Evolutionary conservation across 1,139 yeast species (phyloP), one percentile per base, ranked within the genome.

Genomic region (Blastobotrys serpentis): DNA sequence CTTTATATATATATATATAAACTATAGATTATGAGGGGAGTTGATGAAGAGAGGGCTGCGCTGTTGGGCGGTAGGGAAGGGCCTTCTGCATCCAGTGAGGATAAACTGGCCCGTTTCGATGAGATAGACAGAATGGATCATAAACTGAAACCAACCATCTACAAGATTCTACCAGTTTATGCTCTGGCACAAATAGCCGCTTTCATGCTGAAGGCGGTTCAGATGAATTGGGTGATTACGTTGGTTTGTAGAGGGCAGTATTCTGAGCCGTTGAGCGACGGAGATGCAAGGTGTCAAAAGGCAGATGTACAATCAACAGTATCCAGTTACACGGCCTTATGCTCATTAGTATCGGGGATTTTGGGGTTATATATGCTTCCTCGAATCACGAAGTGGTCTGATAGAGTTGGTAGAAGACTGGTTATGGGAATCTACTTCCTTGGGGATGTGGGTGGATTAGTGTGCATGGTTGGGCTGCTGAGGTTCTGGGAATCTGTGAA

Each of bases 171-270:
- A 13, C 58, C 58, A 3, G 45, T 55, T 17, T 51, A 47, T n/a
- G 49, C 52, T 2, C 43, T 52, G 11, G 52, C 50, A 4, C 48
- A 54, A 19, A 46, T 55, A 22, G 48, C 57, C 1, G 44, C 52
- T 3, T 53, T 50, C 36, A 53, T 55, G 54, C 37, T 56, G 18
- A 48, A 44, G 14, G 56, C 58, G 1, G 53, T 56, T 5, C 48
- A 48, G 36, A 49, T 56, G 42, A 56, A 56, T 44, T 56, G 60
- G 60, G 55, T 50, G 2, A 41, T 56, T 2, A 51, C 58, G 3
- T 37, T 56, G 32, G 57, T 54, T 5, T 56, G 60, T 40, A 42
- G 55, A 3, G 42, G 34, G 30, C 14, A 33, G 4, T 50, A 53
- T 23, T 4, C 29, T 3, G 40, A 49, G 39, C 41, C 39, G 14